Evolutionary conservation across 2,329 filamentous ascomycete species (phyloP).

Genomic region (Trichoderma lentiforme): DNA sequence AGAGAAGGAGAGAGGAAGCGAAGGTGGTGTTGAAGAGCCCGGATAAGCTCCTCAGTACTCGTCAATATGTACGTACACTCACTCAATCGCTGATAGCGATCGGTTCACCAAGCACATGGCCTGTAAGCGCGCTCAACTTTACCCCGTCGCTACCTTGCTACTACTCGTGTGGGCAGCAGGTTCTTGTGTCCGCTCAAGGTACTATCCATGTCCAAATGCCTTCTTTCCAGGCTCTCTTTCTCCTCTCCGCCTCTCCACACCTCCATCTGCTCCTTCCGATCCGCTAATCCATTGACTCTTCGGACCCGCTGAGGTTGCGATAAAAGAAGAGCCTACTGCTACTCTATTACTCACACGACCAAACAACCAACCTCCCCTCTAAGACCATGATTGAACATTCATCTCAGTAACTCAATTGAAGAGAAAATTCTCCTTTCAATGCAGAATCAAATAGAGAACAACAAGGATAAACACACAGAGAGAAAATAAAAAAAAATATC

Average conservation of each 20-base stretch:
- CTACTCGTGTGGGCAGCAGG: background rate
- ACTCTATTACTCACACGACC: background rate
- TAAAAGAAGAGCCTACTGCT: background rate
- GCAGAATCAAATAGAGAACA: background rate
- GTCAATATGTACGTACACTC: background rate
- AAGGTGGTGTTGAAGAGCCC: slow-evolving; percentile 2
- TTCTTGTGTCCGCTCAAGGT: background rate
- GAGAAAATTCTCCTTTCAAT: background rate
- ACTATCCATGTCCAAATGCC: background rate
- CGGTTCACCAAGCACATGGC: background rate
- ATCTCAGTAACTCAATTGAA: background rate
- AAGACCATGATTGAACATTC: background rate
- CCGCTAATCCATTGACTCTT: background rate
- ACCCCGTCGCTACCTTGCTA: background rate
- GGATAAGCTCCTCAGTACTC: background rate
- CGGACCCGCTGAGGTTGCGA: background rate
- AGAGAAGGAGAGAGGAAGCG: background rate
- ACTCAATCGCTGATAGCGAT: background rate
- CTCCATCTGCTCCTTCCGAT: slow-evolving; percentile 1
- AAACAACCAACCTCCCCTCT: no score
- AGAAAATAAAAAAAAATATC: background rate
- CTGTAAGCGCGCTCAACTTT: background rate
- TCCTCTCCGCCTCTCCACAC: background rate
- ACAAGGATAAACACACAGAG: background rate
- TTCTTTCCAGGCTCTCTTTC: background rate